Percentiles rank a stretch among this genome's conserved stretches.
phyloP scores from a whole-genome alignment of 1,139 yeast genomes.

The Pneumocystis jirovecii region DNA sequence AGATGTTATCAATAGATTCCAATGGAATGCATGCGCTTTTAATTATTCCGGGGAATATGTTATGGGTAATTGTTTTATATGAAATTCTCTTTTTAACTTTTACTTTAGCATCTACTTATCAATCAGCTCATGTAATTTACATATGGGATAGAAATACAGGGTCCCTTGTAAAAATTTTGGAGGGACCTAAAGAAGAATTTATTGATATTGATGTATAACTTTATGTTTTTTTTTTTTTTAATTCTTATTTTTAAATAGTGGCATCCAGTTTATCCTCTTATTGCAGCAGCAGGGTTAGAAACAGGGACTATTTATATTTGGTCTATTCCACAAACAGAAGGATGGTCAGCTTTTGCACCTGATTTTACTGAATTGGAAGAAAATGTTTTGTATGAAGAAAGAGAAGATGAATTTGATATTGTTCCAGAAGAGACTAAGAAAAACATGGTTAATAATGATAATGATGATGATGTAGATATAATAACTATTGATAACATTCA shows the following conservation, averaged over 20 bases:
- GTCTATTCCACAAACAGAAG: constrained; percentile 73
- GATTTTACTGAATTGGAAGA: constrained; percentile 93
- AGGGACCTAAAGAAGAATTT: constrained; percentile 78
- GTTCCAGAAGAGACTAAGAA: constrained; percentile 39
- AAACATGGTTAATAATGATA: constrained; percentile 57
- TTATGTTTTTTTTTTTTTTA: neutral
- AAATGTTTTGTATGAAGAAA: constrained; percentile 72
- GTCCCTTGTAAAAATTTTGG: constrained; percentile 70
- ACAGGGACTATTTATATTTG: constrained; percentile 71
- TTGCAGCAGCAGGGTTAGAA: constrained; percentile 81
- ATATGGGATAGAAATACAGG: constrained; percentile 91
- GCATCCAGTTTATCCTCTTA: constrained; percentile 61
- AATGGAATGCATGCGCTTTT: constrained; percentile 74
- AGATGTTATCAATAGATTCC: constrained; percentile 75
- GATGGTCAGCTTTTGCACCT: constrained; percentile 95
- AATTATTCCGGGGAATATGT: constrained; percentile 69
- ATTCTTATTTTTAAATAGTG: constrained; percentile 32
- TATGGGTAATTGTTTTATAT: constrained; percentile 29
- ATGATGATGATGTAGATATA: constrained; percentile 57
- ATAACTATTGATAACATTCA: constrained; percentile 35
- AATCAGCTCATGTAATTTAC: constrained; percentile 75
- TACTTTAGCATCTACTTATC: constrained; percentile 50
- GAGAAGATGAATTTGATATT: constrained; percentile 85
- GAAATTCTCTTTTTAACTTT: neutral
- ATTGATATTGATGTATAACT: constrained; percentile 38